A percentile compares a stretch with the other conserved stretches of the same genome.
These are phyloP conservation scores for Arachis hypogaea DNA, from an alignment of 306 rosid genomes.

Conservation along the genomic window DNA sequence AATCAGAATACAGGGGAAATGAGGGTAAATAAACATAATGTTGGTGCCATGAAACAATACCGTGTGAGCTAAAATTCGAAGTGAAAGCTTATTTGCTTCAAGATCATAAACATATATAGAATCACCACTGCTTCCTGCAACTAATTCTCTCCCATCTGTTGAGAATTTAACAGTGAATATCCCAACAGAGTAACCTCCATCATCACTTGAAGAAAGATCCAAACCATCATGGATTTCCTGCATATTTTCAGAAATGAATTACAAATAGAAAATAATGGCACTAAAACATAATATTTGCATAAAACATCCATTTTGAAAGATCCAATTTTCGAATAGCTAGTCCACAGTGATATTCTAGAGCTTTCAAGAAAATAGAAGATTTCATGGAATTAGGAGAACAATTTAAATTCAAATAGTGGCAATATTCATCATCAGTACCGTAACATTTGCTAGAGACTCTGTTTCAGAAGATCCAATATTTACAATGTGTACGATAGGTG, in stretches of 20 bases:
- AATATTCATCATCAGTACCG: conserved; percentile 55
- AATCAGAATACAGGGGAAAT: conserved; percentile 4
- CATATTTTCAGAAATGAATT: conserved; percentile 42
- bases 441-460: conserved; percentile 74
- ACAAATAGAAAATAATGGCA: conserved; percentile 24
- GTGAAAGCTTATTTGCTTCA: conserved; percentile 79
- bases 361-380: conserved; percentile 15
- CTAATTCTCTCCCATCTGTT: conserved; percentile 87
- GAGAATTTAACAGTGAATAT: conserved; percentile 88
- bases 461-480: conserved; percentile 69
- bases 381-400: conserved; percentile 25
- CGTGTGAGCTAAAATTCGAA: conserved; percentile 81
- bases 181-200: conserved; percentile 70
- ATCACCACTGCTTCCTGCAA: conserved; percentile 87
- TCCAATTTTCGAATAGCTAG: conserved; percentile 5
- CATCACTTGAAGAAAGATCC: conserved; percentile 66
- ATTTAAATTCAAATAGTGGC: conserved; percentile 17
- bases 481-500: conserved; percentile 81
- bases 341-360: conserved; percentile 18
- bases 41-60: conserved; percentile 45
- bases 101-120: conserved; percentile 92
- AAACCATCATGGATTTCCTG: conserved; percentile 92
- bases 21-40: conserved; percentile 29
- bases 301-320: conserved; percentile 24
- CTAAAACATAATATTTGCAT: background rate